phyloP scores from a whole-genome alignment of 306 rosid species.

The Lathyrus sativus region DNA sequence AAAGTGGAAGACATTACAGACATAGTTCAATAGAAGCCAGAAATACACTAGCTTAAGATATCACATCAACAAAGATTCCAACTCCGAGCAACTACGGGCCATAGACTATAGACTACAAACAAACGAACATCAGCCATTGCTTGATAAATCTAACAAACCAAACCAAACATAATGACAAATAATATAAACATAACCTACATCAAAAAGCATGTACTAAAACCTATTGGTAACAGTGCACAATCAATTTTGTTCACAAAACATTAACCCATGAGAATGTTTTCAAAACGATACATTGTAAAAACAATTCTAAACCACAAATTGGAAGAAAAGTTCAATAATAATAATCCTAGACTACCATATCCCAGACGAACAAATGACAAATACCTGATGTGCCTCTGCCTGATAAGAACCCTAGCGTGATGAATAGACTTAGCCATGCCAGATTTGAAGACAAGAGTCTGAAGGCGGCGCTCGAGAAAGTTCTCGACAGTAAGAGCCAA shows the following conservation, averaged over 20 bases:
- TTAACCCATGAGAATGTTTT: not conserved
- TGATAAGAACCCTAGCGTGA: conserved; percentile 67
- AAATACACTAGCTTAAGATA: not conserved
- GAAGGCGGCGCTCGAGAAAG: conserved; percentile 70
- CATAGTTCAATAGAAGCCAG: not conserved
- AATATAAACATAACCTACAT: not conserved
- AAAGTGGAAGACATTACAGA: not conserved
- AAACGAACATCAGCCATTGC: no score
- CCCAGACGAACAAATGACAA: not conserved
- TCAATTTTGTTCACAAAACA: no score
- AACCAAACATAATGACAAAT: no score
- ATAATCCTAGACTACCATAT: not conserved
- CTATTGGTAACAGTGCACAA: no score
- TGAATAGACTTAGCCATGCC: conserved; percentile 75
- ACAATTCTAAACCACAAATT: not conserved
- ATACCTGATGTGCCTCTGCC: conserved; percentile 66
- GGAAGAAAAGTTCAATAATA: no score
- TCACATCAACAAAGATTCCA: no score
- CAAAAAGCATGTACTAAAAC: no score
- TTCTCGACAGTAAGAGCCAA: conserved; percentile 68
- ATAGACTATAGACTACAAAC: no score
- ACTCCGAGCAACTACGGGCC: no score
- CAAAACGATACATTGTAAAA: not conserved
- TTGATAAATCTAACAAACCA: no score
- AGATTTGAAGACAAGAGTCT: conserved; percentile 62